phyloP scores from a whole-genome alignment of 306 rosid genomes.

The Trichosanthes truncata region DNA sequence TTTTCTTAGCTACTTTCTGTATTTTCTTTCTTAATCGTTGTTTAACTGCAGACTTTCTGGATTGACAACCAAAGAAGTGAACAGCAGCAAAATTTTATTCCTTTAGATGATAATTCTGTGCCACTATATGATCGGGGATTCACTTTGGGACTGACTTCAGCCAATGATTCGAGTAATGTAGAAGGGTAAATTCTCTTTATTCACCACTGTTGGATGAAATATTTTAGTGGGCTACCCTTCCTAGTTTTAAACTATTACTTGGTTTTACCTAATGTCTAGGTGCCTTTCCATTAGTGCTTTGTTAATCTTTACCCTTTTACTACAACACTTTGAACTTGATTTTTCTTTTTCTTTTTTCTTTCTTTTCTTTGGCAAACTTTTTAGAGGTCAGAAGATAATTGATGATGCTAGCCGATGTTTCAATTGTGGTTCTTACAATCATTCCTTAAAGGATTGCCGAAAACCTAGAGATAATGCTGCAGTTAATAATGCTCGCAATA shows the following conservation, averaged over 20 bases:
- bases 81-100: conserved; percentile 32
- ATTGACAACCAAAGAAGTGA: conserved; percentile 58
- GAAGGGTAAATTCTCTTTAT: conserved; percentile 50
- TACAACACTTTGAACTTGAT: conserved; percentile 4
- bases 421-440: conserved; percentile 91
- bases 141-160: conserved; percentile 77
- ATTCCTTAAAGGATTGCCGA: conserved; percentile 62
- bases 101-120: conserved; percentile 59
- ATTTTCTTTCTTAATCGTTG: conserved; percentile 4
- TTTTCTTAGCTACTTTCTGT: background rate
- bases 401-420: conserved; percentile 79
- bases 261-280: background rate
- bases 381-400: conserved; percentile 65
- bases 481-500: conserved; percentile 83
- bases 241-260: background rate
- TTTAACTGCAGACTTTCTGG: conserved; percentile 82
- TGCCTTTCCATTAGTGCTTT: background rate
- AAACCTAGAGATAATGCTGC: conserved; percentile 68
- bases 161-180: conserved; percentile 43
- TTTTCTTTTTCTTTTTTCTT: background rate
- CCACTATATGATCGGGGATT: conserved; percentile 94
- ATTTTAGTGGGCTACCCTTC: background rate
- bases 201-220: background rate
- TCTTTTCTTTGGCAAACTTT: conserved; percentile 8
- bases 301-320: background rate